Conservation (phyloP, 2,329 filamentous ascomycete species). For the Fusarium udum region DNA sequence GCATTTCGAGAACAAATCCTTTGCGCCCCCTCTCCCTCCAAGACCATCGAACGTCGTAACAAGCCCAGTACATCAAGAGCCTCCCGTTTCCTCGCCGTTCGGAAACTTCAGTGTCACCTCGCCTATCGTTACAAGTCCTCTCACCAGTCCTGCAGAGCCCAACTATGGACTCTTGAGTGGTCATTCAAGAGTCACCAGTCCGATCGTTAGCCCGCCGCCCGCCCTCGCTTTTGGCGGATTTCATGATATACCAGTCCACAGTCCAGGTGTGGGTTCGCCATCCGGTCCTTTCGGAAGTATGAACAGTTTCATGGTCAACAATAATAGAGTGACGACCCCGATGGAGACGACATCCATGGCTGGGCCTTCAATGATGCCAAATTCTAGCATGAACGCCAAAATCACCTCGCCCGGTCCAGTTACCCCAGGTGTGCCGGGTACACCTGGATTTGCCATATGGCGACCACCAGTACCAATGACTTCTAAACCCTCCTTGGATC, state of each 20-base stretch:
- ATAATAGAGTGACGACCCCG: slow-evolving; percentile 42
- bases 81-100: slow-evolving; percentile 46
- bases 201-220: slow-evolving; percentile 45
- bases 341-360: slow-evolving; percentile 41
- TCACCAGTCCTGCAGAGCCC: slow-evolving; percentile 46
- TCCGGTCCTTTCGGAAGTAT: slow-evolving; percentile 47
- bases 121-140: slow-evolving; percentile 47
- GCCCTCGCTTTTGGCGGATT: slow-evolving; percentile 47
- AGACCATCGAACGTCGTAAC: slow-evolving; percentile 45
- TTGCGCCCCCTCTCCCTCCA: slow-evolving; percentile 49
- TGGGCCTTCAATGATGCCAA: slow-evolving; percentile 35
- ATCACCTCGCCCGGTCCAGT: slow-evolving; percentile 26
- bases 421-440: slow-evolving; percentile 43
- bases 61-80: slow-evolving; percentile 41
- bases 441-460: slow-evolving; percentile 52
- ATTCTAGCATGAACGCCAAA: slow-evolving; percentile 40
- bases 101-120: slow-evolving; percentile 44
- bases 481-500: slow-evolving; percentile 38
- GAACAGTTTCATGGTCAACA: slow-evolving; percentile 47
- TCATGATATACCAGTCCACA: slow-evolving; percentile 45
- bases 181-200: slow-evolving; percentile 46
- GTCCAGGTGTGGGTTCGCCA: slow-evolving; percentile 41
- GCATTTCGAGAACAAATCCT: slow-evolving; percentile 54
- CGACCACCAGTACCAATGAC: slow-evolving; percentile 47
- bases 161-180: slow-evolving; percentile 46